Percentiles rank a stretch among this genome's conserved stretches.
Conservation (phyloP, 1,284 basidiomycete species). For the Ceratorhiza oryzae-sativae region DNA sequence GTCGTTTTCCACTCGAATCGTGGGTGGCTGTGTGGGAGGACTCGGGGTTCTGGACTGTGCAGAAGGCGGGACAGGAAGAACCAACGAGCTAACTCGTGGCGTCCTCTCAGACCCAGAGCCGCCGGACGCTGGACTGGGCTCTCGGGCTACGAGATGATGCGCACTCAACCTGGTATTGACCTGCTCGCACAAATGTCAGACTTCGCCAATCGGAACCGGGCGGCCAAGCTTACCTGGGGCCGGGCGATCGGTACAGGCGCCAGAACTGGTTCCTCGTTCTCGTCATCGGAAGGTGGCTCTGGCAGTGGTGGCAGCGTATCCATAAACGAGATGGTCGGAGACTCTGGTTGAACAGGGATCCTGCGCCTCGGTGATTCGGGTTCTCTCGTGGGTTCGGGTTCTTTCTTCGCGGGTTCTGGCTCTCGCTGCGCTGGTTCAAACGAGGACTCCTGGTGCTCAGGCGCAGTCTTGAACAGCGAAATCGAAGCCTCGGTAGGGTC, state of each 20-base stretch:
- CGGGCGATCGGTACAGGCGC: background rate
- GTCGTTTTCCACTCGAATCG: background rate
- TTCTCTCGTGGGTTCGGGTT: background rate
- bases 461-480: conserved; percentile 4
- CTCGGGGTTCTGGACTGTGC: background rate
- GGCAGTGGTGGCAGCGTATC: conserved; percentile 29
- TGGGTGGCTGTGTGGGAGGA: background rate
- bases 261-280: background rate
- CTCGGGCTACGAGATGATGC: background rate
- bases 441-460: background rate
- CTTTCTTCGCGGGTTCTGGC: too few relatives aligned
- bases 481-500: conserved; percentile 17
- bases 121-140: conserved; percentile 13
- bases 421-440: conserved; percentile 1
- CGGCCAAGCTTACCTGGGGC: conserved; percentile 10
- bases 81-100: conserved; percentile 15
- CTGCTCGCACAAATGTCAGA: background rate
- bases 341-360: conserved; percentile 19
- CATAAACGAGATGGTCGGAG: conserved; percentile 36
- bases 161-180: conserved; percentile 21
- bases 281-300: conserved; percentile 34
- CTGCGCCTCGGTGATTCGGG: conserved; percentile 3
- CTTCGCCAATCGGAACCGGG: too few relatives aligned
- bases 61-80: background rate
- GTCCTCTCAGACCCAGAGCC: conserved; percentile 24